Evolutionary conservation across 768 basidiomycete genomes (phyloP).

Genomic region (Serpula lacrymans): DNA sequence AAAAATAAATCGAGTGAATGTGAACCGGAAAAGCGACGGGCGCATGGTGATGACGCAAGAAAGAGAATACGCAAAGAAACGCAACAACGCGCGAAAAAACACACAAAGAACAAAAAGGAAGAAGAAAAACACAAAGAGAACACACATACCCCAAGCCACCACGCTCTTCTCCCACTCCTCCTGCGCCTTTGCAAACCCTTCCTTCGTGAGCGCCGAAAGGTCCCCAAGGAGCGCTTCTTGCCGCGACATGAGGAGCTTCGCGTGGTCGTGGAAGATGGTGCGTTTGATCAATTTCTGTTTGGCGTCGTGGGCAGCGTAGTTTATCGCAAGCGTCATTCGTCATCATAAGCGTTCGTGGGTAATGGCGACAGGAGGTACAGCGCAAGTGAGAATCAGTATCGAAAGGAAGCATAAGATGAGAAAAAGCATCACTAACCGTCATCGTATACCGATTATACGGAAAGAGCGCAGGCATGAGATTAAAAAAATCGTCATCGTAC

Average conservation of each 20-base stretch:
- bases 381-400: slow-evolving; percentile 6
- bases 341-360: not conserved
- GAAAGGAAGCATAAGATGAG: not conserved
- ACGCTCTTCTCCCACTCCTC: slow-evolving; percentile 78
- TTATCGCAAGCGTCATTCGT: not conserved
- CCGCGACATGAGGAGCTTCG: slow-evolving; percentile 57
- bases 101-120: slow-evolving; percentile 1
- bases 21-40: too few species aligned
- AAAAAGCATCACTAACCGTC: slow-evolving; percentile 48
- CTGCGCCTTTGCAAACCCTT: slow-evolving; percentile 63
- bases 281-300: slow-evolving; percentile 90
- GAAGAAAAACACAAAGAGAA: too few species aligned
- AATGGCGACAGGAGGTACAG: too few species aligned
- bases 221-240: slow-evolving; percentile 68
- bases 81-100: too few species aligned
- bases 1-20: too few species aligned
- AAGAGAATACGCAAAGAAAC: too few species aligned
- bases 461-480: slow-evolving; percentile 80
- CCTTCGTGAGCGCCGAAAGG: slow-evolving; percentile 57
- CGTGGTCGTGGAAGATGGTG: slow-evolving; percentile 77
- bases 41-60: too few species aligned
- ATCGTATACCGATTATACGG: slow-evolving; percentile 97
- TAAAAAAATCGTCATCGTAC: slow-evolving; percentile 92
- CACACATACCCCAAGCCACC: slow-evolving; percentile 58
- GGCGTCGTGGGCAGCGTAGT: too few species aligned